Evolutionary conservation across 306 rosid genomes (phyloP), one percentile per base, ranked within the genome.

Genomic region (Cucumis cinereus): DNA sequence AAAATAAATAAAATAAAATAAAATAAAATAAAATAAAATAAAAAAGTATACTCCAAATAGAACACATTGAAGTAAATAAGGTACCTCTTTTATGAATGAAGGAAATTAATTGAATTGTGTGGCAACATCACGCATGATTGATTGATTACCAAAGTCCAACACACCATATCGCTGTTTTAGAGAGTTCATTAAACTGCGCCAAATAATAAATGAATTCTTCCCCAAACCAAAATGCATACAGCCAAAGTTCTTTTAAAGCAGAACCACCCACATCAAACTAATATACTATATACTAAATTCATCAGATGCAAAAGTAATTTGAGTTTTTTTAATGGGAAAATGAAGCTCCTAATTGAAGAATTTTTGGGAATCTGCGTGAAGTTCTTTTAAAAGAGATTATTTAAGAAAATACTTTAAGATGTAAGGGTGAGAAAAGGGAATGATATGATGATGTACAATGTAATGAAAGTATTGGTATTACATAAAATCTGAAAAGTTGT

Each of bases 381-480:
- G n/a, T n/a, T n/a, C n/a, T n/a, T n/a, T n/a, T 23, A 26, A 6
- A 45, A 28, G 45, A 72, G 52, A 50, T 28, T 72, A 72, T 72
- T 50, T 72, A 28, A 72, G 76, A 72, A 72, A 50, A 72, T 72
- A 30, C 47, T 72, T 28, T 28, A 72, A 12, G 76, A 72, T 52
- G 76, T 50, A 19, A 47, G 43, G 38, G 9, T 45, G 40, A 50
- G 30, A 52, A 28, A 72, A 52, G 28, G 43, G 60, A 14, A 66
- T 66, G 73, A 68, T 68, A 72, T 52, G 47, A 72, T 52, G 47
- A 72, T 72, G 76, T 72, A 72, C 76, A 72, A 30, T 72, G 61
- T 72, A 72, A 52, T 50, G 61, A 72, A 72, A 52, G 58, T 72
- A 72, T 52, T 72, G 59, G 59, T 72, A 52, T 72, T 72, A 72